Percentiles rank a stretch among this genome's conserved stretches.
Evolutionary conservation across 371 early-diverging fungal species (phyloP).

Genomic region (Vittaforma corneae): DNA sequence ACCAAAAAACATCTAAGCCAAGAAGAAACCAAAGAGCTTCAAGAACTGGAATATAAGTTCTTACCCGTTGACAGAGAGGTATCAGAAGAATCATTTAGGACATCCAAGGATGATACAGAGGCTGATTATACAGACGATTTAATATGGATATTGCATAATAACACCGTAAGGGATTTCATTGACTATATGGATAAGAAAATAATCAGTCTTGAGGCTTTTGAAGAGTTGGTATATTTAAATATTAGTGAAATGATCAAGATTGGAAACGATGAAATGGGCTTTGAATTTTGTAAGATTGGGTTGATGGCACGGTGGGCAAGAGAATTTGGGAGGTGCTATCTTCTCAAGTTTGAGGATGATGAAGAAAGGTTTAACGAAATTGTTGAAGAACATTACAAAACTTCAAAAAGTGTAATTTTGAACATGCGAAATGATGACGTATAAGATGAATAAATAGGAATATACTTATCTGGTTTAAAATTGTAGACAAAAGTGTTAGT

Average conservation of each 20-base stretch:
- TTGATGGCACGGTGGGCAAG: conserved; percentile 30
- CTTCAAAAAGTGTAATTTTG: neutral
- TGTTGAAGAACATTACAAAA: neutral
- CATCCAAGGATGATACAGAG: conserved; percentile 1
- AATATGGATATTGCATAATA: conserved; percentile 11
- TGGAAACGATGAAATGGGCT: conserved; percentile 38
- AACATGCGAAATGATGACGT: neutral
- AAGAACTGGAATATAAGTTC: conserved; percentile 8
- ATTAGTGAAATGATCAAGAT: conserved; percentile 44
- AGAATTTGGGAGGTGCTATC: conserved; percentile 16
- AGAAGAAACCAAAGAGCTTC: conserved; percentile 2
- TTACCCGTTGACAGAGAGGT: conserved; percentile 2
- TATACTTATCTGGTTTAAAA: no score
- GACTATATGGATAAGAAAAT: conserved; percentile 14
- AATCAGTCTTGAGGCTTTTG: conserved; percentile 38
- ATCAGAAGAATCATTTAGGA: conserved; percentile 16
- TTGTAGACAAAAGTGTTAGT: no score
- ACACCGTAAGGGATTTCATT: conserved; percentile 28
- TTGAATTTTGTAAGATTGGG: conserved; percentile 30
- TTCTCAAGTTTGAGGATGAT: conserved; percentile 25
- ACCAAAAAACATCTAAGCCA: neutral
- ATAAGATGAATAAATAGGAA: no score
- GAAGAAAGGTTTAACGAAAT: conserved; percentile 7
- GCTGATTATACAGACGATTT: conserved; percentile 27
- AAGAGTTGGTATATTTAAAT: conserved; percentile 35